Evolutionary conservation across 2,329 filamentous ascomycete species (phyloP).

Genomic region (Lecanosticta acicola): DNA sequence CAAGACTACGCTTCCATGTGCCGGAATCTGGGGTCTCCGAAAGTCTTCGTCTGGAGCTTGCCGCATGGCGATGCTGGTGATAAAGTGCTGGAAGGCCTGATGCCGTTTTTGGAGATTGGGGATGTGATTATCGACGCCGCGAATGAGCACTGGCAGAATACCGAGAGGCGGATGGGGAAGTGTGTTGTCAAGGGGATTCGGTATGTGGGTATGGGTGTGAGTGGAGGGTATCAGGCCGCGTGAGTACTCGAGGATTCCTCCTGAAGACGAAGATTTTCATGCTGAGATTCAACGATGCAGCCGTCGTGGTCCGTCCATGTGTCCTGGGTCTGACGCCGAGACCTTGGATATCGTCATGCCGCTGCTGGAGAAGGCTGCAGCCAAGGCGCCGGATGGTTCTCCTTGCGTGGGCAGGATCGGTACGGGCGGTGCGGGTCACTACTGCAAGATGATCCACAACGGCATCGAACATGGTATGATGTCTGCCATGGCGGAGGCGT

Average conservation of each 20-base stretch:
- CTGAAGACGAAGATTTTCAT: no score
- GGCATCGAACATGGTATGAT: conserved; percentile 71
- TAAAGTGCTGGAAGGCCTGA: conserved; percentile 43
- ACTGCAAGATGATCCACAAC: conserved; percentile 72
- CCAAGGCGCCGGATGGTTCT: conserved; percentile 54
- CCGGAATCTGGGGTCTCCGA: conserved; percentile 40
- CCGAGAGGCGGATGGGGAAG: conserved; percentile 55
- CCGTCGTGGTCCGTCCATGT: conserved; percentile 61
- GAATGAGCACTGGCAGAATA: conserved; percentile 62
- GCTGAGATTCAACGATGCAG: conserved; percentile 6
- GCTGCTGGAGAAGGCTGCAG: conserved; percentile 55
- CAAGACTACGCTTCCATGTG: conserved; percentile 49
- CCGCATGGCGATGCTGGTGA: conserved; percentile 42
- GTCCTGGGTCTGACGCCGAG: conserved; percentile 56
- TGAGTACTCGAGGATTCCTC: conserved; percentile 15
- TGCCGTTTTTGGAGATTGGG: conserved; percentile 49
- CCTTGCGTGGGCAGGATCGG: conserved; percentile 59
- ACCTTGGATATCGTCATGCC: conserved; percentile 57
- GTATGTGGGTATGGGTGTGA: conserved; percentile 64
- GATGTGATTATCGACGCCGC: conserved; percentile 65
- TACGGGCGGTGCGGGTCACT: conserved; percentile 60
- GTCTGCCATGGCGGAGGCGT: conserved; percentile 56
- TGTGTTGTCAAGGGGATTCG: conserved; percentile 53
- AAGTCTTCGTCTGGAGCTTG: conserved; percentile 31
- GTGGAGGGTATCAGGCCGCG: conserved; percentile 64